phyloP scores from a whole-genome alignment of 83 land plant species.

The Picea engelmannii region DNA sequence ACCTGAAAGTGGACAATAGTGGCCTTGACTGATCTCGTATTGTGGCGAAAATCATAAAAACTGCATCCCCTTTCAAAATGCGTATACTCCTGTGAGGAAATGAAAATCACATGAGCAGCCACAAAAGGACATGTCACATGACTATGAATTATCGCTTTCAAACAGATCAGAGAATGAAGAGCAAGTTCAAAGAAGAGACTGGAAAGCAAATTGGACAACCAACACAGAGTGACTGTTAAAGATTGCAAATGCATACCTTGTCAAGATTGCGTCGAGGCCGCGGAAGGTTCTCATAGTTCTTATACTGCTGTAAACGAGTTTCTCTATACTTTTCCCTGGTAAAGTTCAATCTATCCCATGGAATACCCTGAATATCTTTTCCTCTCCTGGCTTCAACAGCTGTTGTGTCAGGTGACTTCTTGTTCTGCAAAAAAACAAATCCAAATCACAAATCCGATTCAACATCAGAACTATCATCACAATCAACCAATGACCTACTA shows the following conservation, averaged over 20 bases:
- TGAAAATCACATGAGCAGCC: neutral
- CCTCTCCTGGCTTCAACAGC: slow-evolving; percentile 74
- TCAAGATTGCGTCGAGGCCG: slow-evolving; percentile 52
- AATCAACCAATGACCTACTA: neutral
- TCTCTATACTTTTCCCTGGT: slow-evolving; percentile 76
- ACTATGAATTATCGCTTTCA: neutral
- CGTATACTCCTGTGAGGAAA: slow-evolving; percentile 58
- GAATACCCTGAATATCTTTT: slow-evolving; percentile 86
- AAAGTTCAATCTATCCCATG: slow-evolving; percentile 75
- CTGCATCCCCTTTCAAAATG: slow-evolving; percentile 50
- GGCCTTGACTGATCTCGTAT: slow-evolving; percentile 78
- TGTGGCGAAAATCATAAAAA: slow-evolving; percentile 72
- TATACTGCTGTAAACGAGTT: slow-evolving; percentile 75
- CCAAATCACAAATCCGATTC: neutral
- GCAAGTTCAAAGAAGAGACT: neutral
- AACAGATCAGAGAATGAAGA: neutral
- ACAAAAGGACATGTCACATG: neutral
- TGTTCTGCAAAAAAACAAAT: neutral
- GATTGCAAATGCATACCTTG: slow-evolving; percentile 38
- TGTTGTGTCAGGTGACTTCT: slow-evolving; percentile 61
- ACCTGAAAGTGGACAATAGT: slow-evolving; percentile 93
- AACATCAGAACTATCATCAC: neutral
- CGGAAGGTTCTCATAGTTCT: slow-evolving; percentile 69
- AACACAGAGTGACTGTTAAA: neutral
- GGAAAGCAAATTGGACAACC: neutral